These are phyloP conservation scores for Friedmanniomyces endolithicus DNA, from an alignment of 495 filamentous ascomycete genomes.

Conservation along the genomic window DNA sequence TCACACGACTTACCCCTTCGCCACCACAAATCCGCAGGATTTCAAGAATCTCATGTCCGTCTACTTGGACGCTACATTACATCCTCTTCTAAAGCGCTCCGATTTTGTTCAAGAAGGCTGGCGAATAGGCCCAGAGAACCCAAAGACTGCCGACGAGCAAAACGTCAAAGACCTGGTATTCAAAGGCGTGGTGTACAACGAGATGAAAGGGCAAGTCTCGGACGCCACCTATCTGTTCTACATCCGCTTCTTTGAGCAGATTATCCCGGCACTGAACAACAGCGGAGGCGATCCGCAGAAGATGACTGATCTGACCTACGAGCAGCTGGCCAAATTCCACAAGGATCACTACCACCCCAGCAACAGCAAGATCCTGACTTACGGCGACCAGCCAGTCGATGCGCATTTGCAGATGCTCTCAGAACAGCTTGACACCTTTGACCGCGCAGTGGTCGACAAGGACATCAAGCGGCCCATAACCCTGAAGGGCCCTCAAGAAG, in stretches of 20 bases:
- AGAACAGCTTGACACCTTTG: conserved; percentile 56
- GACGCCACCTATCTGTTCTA: conserved; percentile 94
- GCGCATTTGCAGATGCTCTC: conserved; percentile 70
- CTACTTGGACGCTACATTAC: conserved; percentile 86
- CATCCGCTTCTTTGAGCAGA: conserved; percentile 84
- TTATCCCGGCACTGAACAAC: conserved; percentile 87
- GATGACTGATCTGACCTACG: conserved; percentile 86
- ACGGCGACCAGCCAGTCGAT: conserved; percentile 78
- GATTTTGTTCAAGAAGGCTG: conserved; percentile 96
- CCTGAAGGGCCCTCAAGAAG: conserved; percentile 52
- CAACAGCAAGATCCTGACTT: conserved; percentile 88
- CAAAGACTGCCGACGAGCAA: conserved; percentile 38
- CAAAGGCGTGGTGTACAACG: conserved; percentile 98
- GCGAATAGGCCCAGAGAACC: conserved; percentile 87
- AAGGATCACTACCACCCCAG: conserved; percentile 89
- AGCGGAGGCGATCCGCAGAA: conserved; percentile 90
- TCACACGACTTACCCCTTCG: conserved; percentile 96
- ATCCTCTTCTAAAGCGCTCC: conserved; percentile 73
- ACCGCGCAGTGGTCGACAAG: conserved; percentile 51
- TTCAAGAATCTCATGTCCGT: conserved; percentile 93
- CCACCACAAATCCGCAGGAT: conserved; percentile 91
- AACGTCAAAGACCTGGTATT: conserved; percentile 55
- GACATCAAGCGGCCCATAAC: conserved; percentile 65
- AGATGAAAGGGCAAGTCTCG: conserved; percentile 99
- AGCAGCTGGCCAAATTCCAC: conserved; percentile 76